Evolutionary conservation across 345 rosid genomes (phyloP).

Genomic region (Aegle marmelos): DNA sequence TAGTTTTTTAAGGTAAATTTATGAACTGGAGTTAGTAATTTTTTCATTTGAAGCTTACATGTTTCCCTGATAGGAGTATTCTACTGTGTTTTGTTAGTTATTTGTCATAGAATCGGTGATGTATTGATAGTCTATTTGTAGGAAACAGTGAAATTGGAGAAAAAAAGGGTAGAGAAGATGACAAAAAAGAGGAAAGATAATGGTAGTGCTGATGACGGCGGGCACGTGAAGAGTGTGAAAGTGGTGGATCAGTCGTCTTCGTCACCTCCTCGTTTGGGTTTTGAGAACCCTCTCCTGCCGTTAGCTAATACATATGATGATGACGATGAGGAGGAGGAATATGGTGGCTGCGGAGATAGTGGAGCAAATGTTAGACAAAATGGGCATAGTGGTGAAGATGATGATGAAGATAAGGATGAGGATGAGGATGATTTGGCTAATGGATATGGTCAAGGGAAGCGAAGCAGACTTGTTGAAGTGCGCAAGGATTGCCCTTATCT

Average conservation of each 20-base stretch:
- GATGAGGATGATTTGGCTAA: constrained; percentile 32
- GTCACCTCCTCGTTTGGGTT: constrained; percentile 36
- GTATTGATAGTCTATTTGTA: neutral
- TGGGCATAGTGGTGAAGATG: constrained; percentile 26
- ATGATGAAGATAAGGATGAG: constrained; percentile 13
- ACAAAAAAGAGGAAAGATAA: constrained; percentile 37
- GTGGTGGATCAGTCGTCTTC: constrained; percentile 32
- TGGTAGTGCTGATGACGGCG: constrained; percentile 35
- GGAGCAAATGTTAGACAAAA: constrained; percentile 11
- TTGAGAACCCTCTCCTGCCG: constrained; percentile 64
- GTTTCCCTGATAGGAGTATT: neutral
- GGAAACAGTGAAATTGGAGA: constrained; percentile 13
- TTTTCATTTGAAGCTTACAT: neutral
- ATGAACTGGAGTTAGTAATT: neutral
- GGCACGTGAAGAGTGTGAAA: constrained; percentile 49
- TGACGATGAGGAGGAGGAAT: constrained; percentile 65
- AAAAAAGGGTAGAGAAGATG: constrained; percentile 25
- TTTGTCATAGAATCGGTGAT: neutral
- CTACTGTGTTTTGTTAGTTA: neutral
- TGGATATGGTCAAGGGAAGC: constrained; percentile 33
- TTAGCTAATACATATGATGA: constrained; percentile 55
- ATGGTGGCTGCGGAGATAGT: constrained; percentile 9
- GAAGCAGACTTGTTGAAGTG: constrained; percentile 57
- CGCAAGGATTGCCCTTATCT: constrained; percentile 96
- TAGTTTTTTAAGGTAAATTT: neutral